Percentiles rank a stretch among this genome's conserved stretches.
These are phyloP conservation scores for Stentor coeruleus DNA, from an alignment of 73 alveolate species.

Conservation along the genomic window DNA sequence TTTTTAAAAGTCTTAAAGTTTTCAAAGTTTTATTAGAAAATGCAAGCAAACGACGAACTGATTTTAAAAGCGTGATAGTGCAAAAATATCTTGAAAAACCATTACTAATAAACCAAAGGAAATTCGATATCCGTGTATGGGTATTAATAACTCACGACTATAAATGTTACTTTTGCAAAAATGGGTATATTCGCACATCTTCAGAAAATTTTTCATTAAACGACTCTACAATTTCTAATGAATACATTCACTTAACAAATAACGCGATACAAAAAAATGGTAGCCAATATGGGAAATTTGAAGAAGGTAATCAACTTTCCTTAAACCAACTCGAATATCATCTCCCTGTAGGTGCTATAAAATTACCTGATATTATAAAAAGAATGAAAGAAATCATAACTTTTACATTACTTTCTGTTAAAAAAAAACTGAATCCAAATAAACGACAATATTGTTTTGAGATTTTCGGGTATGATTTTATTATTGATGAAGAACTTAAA, in stretches of 20 bases:
- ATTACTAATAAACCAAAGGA: constrained; percentile 76
- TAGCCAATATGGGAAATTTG: constrained; percentile 81
- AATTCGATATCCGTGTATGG: constrained; percentile 96
- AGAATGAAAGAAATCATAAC: constrained; percentile 57
- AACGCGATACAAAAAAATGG: constrained; percentile 87
- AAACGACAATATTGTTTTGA: constrained; percentile 78
- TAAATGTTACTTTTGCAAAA: constrained; percentile 74
- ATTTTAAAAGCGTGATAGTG: constrained; percentile 50
- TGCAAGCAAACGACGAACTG: constrained; percentile 37
- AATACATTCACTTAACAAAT: constrained; percentile 90
- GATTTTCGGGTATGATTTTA: constrained; percentile 82
- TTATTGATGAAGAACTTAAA: constrained; percentile 63
- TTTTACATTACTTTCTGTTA: constrained; percentile 39
- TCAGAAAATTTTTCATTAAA: constrained; percentile 64
- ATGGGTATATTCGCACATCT: constrained; percentile 88
- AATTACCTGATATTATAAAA: constrained; percentile 41
- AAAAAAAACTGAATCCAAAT: constrained; percentile 42
- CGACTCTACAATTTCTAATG: constrained; percentile 60
- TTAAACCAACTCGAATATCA: constrained; percentile 36
- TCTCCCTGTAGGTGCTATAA: constrained; percentile 27
- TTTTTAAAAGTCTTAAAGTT: constrained; percentile 57
- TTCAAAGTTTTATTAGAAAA: constrained; percentile 42
- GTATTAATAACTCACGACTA: constrained; percentile 77
- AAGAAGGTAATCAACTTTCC: constrained; percentile 83
- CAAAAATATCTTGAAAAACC: constrained; percentile 95